A percentile compares a stretch with the other conserved stretches of the same genome.
phyloP scores from a whole-genome alignment of 192 early-diverging fungal species.

The Diversispora eburnea region DNA sequence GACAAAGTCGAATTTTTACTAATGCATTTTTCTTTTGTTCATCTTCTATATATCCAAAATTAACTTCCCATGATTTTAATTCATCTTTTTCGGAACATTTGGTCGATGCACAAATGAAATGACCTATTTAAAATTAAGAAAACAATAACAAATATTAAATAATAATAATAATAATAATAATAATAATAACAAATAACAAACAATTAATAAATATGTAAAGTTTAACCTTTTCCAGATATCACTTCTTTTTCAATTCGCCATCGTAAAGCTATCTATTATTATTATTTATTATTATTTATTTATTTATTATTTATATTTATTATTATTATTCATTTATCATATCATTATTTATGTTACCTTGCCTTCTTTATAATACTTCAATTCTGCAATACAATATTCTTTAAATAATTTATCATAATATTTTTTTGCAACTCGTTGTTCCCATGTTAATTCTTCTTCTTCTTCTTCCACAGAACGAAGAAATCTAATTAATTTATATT shows the following conservation, averaged over 20 bases:
- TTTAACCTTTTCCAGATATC: conserved; percentile 57
- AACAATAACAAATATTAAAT: neutral
- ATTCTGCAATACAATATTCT: conserved; percentile 73
- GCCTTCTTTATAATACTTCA: conserved; percentile 68
- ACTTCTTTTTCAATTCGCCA: conserved; percentile 72
- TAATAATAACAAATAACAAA: neutral
- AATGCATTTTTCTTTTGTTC: conserved; percentile 72
- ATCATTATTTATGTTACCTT: conserved; percentile 33
- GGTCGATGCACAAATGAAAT: conserved; percentile 69
- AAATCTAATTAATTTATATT: conserved; percentile 43
- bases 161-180: neutral
- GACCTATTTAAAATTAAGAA: conserved; percentile 40
- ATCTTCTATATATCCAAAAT: conserved; percentile 77
- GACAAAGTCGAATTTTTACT: conserved; percentile 77
- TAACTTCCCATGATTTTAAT: conserved; percentile 80
- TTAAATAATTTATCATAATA: conserved; percentile 86
- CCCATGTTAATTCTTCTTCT: conserved; percentile 57
- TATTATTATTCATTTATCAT: conserved; percentile 49
- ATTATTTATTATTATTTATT: conserved; percentile 47
- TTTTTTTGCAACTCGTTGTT: conserved; percentile 73
- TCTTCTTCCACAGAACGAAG: conserved; percentile 47
- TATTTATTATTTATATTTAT: conserved; percentile 60
- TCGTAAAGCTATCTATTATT: conserved; percentile 54
- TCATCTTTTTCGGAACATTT: conserved; percentile 41
- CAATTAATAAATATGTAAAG: too few species aligned